These are phyloP conservation scores for Oryza australiensis DNA, from an alignment of 176 grass and related monocot species.

Conservation along the genomic window DNA sequence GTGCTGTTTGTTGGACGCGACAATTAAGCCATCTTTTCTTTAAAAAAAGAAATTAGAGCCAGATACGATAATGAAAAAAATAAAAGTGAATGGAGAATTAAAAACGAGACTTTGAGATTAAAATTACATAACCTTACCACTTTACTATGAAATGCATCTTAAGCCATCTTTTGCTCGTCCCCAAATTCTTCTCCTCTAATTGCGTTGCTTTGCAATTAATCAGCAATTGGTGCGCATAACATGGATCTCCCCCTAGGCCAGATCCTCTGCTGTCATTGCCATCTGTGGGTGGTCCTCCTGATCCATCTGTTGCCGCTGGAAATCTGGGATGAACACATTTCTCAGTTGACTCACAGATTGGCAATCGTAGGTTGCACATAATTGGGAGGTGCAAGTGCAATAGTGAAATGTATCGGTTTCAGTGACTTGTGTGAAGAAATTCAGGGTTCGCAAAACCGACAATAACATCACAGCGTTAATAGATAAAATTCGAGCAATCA, in stretches of 20 bases:
- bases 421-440: neutral
- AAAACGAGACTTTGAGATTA: no score
- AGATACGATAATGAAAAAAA: no score
- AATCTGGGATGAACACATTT: neutral
- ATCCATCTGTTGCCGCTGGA: neutral
- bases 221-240: neutral
- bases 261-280: neutral
- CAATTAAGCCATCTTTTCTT: neutral
- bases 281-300: neutral
- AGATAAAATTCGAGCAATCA: no score
- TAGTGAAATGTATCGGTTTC: neutral
- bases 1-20: slow-evolving; percentile 47
- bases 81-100: no score
- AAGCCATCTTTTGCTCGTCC: neutral
- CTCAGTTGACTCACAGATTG: neutral
- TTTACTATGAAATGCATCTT: no score
- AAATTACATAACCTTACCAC: no score
- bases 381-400: neutral
- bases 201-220: neutral
- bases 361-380: neutral
- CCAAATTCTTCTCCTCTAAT: neutral
- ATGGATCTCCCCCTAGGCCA: neutral
- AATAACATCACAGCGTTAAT: no score
- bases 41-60: no score
- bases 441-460: no score